Conservation (phyloP, 1,139 yeast species). For the Candida sanyaensis region DNA sequence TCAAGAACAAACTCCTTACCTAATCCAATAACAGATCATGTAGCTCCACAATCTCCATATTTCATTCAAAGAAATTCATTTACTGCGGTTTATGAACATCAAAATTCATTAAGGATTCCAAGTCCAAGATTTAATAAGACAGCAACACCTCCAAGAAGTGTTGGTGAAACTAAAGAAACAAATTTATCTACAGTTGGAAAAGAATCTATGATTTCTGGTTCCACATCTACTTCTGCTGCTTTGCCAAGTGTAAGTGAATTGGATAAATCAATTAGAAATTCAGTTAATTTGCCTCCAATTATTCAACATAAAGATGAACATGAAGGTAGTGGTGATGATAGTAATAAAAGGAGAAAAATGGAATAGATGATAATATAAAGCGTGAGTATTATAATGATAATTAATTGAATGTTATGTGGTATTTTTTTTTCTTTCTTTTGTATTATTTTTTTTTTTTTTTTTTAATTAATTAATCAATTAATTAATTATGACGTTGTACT, state of each 20-base stretch:
- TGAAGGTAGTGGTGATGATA: constrained; percentile 1
- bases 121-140: constrained; percentile 3
- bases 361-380: background rate
- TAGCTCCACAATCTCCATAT: constrained; percentile 10
- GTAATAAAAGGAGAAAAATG: constrained; percentile 11
- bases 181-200: background rate
- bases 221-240: constrained; percentile 3
- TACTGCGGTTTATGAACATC: constrained; percentile 21
- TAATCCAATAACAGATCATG: constrained; percentile 20
- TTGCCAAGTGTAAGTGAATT: constrained; percentile 42
- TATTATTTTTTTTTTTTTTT: background rate
- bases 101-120: constrained; percentile 5
- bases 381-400: background rate
- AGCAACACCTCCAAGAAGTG: constrained; percentile 9
- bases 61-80: constrained; percentile 16
- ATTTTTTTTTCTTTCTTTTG: background rate
- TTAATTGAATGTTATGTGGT: background rate
- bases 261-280: constrained; percentile 31
- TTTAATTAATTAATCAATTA: too few species aligned
- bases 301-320: background rate
- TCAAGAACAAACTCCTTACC: constrained; percentile 27
- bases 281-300: constrained; percentile 10
- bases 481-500: background rate
- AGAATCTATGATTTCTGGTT: constrained; percentile 8
- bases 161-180: constrained; percentile 5